These are phyloP conservation scores for Oldenlandia corymbosa DNA, from an alignment of 257 asterid species.

Conservation along the genomic window DNA sequence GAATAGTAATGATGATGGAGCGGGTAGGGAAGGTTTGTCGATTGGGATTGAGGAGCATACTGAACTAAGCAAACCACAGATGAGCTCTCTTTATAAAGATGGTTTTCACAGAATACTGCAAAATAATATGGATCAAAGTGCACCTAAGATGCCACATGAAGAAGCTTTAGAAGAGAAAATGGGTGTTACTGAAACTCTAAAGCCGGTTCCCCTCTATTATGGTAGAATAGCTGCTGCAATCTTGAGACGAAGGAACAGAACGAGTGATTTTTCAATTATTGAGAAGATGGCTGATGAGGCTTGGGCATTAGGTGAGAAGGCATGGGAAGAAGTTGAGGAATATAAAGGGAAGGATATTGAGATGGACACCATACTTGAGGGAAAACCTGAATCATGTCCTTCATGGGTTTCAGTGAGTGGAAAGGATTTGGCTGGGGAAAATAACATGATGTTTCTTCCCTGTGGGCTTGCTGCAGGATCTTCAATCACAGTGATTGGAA, in stretches of 20 bases:
- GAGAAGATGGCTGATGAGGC: constrained; percentile 93
- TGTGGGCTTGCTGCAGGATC: constrained; percentile 99
- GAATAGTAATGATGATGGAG: constrained; percentile 29
- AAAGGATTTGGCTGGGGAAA: constrained; percentile 51
- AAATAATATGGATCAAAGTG: constrained; percentile 38
- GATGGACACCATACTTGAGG: constrained; percentile 70
- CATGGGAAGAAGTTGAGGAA: constrained; percentile 82
- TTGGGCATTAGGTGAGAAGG: constrained; percentile 75
- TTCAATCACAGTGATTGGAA: constrained; percentile 81
- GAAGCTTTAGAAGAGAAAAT: constrained; percentile 26
- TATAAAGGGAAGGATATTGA: constrained; percentile 50
- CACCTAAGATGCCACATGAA: constrained; percentile 26
- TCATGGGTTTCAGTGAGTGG: constrained; percentile 73
- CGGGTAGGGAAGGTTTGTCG: constrained; percentile 34
- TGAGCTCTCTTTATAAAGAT: constrained; percentile 34
- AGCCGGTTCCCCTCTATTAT: constrained; percentile 45
- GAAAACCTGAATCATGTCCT: constrained; percentile 92
- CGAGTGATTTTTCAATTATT: constrained; percentile 43
- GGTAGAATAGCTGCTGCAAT: constrained; percentile 72
- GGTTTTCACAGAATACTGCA: constrained; percentile 48
- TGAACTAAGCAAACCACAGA: constrained; percentile 30
- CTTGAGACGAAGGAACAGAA: constrained; percentile 42
- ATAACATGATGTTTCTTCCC: constrained; percentile 71
- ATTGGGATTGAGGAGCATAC: constrained; percentile 29
- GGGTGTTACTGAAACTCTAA: constrained; percentile 12